A percentile compares a stretch with the other conserved stretches of the same genome.
Evolutionary conservation across 768 basidiomycete genomes (phyloP).

Genomic region (Mycena chlorophos): DNA sequence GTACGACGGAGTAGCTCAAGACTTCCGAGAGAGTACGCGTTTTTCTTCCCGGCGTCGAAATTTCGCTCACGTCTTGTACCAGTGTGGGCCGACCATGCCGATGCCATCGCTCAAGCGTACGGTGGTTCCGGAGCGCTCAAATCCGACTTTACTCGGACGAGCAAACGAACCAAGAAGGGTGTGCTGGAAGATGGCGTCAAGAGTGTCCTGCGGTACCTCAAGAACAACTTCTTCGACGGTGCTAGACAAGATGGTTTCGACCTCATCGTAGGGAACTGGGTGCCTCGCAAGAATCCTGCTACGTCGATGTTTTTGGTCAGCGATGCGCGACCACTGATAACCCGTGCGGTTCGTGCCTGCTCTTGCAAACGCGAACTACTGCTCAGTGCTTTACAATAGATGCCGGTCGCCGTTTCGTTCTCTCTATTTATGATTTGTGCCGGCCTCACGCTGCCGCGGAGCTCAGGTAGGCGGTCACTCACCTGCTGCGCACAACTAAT

Average conservation of each 20-base stretch:
- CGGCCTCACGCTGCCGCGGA: constrained; percentile 81
- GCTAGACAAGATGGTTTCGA: constrained; percentile 96
- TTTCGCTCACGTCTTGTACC: constrained; percentile 10
- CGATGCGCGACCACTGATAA: constrained; percentile 79
- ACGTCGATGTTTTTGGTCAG: constrained; percentile 69
- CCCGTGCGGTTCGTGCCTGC: constrained; percentile 67
- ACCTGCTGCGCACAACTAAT: constrained; percentile 1
- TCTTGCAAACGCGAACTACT: neutral
- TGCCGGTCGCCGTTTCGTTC: constrained; percentile 80
- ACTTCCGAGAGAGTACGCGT: constrained; percentile 84
- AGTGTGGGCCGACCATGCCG: constrained; percentile 99
- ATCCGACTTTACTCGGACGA: constrained; percentile 94
- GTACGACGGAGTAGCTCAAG: constrained; percentile 72
- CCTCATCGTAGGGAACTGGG: constrained; percentile 88
- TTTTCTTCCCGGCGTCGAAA: neutral
- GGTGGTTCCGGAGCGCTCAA: constrained; percentile 95
- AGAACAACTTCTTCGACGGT: constrained; percentile 97
- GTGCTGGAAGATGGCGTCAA: constrained; percentile 84
- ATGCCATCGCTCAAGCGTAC: constrained; percentile 86
- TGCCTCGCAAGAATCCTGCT: constrained; percentile 73
- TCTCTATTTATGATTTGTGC: constrained; percentile 88
- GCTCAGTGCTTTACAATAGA: constrained; percentile 42
- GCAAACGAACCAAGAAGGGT: constrained; percentile 82
- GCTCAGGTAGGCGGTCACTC: constrained; percentile 68
- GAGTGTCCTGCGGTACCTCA: constrained; percentile 80